Conservation (phyloP, 176 grass and related monocot species). For the Typha latifolia region DNA sequence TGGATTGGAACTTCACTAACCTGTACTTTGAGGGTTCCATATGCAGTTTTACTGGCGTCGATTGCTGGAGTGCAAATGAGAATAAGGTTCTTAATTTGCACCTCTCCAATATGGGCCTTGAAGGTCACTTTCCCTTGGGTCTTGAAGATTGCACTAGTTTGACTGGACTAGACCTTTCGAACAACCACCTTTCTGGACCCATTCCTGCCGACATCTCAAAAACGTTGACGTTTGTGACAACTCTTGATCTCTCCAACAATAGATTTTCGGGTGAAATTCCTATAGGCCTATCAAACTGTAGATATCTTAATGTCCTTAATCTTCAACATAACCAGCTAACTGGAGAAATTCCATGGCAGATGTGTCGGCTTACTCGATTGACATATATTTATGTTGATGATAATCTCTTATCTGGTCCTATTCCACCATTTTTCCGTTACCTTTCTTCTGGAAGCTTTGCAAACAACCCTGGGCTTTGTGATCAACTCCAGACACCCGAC, state of each 20-base stretch:
- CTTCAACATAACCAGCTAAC: slow-evolving; percentile 69
- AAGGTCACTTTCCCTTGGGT: slow-evolving; percentile 61
- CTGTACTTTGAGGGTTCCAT: slow-evolving; percentile 49
- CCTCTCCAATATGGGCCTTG: slow-evolving; percentile 69
- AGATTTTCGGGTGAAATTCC: slow-evolving; percentile 49
- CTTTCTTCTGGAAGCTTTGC: slow-evolving; percentile 30
- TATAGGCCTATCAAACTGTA: slow-evolving; percentile 34
- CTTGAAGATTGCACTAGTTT: slow-evolving; percentile 80
- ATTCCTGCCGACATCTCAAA: slow-evolving; percentile 59
- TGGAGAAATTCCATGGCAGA: slow-evolving; percentile 57
- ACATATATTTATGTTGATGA: slow-evolving; percentile 48
- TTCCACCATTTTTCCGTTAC: slow-evolving; percentile 29
- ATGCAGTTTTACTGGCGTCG: slow-evolving; percentile 67
- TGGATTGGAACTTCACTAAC: slow-evolving; percentile 7
- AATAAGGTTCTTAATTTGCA: slow-evolving; percentile 59
- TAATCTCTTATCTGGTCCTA: slow-evolving; percentile 52
- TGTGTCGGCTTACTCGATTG: slow-evolving; percentile 45
- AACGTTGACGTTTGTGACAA: slow-evolving; percentile 50
- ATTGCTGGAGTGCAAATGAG: slow-evolving; percentile 90
- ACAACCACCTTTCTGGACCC: slow-evolving; percentile 58
- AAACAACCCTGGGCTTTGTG: slow-evolving; percentile 61
- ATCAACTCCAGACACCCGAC: too few relatives aligned
- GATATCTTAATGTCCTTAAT: slow-evolving; percentile 59
- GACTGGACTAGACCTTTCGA: slow-evolving; percentile 72
- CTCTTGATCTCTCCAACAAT: slow-evolving; percentile 80